These are phyloP conservation scores for Smallanthus sonchifolius DNA, from an alignment of 129 eudicot genomes.

Conservation along the genomic window DNA sequence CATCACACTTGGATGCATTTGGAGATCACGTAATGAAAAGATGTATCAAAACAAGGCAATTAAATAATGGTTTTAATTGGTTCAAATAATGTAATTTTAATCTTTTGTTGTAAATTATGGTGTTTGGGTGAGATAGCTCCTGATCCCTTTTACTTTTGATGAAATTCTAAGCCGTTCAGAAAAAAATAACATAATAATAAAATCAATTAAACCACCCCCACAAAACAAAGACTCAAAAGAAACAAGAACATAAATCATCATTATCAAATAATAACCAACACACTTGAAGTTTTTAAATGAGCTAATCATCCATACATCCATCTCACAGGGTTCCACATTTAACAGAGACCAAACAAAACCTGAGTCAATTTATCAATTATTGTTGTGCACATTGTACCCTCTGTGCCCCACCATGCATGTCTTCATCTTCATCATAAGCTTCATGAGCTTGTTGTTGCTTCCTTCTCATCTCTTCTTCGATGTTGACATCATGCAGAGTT, in stretches of 20 bases:
- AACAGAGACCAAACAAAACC: neutral
- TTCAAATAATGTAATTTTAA: too few relatives aligned
- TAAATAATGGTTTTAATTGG: too few relatives aligned
- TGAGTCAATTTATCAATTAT: conserved; percentile 13
- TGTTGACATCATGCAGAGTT: conserved; percentile 66
- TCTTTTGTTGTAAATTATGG: too few relatives aligned
- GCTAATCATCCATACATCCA: neutral
- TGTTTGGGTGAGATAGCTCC: too few relatives aligned
- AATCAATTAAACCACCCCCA: too few relatives aligned
- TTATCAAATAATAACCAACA: neutral
- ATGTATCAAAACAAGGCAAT: too few relatives aligned
- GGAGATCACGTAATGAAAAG: too few relatives aligned
- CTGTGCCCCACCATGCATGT: conserved; percentile 72
- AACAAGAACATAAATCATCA: neutral
- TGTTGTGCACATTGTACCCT: conserved; percentile 85
- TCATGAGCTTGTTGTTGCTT: conserved; percentile 57
- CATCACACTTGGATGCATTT: too few relatives aligned
- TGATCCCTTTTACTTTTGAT: too few relatives aligned
- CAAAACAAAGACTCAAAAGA: too few relatives aligned
- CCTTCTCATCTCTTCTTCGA: conserved; percentile 80
- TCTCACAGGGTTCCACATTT: neutral
- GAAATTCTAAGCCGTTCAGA: too few relatives aligned
- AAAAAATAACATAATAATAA: too few relatives aligned
- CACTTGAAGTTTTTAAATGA: neutral
- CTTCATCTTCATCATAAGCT: conserved; percentile 81